Base-by-base conservation (phyloP, 805 yeast species). In the Zygotorulaspora danielsina region DNA sequence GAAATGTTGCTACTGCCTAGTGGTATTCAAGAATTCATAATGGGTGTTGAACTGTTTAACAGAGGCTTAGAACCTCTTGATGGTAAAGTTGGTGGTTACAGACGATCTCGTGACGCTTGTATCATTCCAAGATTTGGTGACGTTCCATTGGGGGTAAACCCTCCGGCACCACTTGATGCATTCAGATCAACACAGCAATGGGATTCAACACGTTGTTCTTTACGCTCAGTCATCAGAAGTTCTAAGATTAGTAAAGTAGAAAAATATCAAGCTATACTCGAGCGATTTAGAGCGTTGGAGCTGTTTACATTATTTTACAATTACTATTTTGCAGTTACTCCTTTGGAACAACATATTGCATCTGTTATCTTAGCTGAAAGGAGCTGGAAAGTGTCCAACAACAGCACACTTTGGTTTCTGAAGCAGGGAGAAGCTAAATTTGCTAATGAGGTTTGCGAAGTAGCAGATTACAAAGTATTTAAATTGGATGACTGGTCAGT, bases 391-490 rank as follows among this genome's bases (percentile, higher is more conserved):
- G 57, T 64, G 33, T 54, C 60, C 13, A 38, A 38, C 13, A 57
- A 49, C 34, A 63, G 60, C 17, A 51, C 59, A 34, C 45, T 54
- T 46, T 68, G 72, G 72, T 65, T 60, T 42, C 63, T 66, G 37
- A 63, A 71, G 31, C 69, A 59, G 33, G 63, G 69, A 13, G 62
- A 59, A 32, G 57, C 65, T 6, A 66, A 64, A 37, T 57, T 64
- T 32, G 49, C 55, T n/a, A 67, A 66, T 28, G 73, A 67, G 32
- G 53, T 50, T 13, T 68, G 60, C 44, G 72, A 67, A 45, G 48
- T 69, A 21, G 72, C 71, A 20, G 73, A 70, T 43, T 69, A 59
- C 51, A 69, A 64, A 44, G 55, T 70, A 10, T 71, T 71, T 47
- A 70, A 67, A 49, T 61, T 70, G 21, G 64, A 56, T 36, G 67